Conservation (phyloP, 331 rosid species). For the Malus hybrid region DNA sequence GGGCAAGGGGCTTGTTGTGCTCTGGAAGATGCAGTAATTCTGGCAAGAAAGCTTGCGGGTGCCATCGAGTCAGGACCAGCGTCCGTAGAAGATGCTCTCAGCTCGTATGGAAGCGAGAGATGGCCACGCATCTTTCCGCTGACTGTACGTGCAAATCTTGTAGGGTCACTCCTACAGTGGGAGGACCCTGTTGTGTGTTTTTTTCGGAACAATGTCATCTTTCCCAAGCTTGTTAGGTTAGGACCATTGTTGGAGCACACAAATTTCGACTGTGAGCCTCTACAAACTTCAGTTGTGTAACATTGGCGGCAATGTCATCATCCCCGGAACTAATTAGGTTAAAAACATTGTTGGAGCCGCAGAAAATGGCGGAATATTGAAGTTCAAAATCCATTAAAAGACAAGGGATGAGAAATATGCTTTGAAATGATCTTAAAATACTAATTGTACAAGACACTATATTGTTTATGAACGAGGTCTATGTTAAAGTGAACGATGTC, state of each 20-base stretch:
- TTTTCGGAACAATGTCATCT: slow-evolving; percentile 52
- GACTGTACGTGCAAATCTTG: slow-evolving; percentile 66
- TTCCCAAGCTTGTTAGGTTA: slow-evolving; percentile 67
- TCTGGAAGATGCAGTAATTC: slow-evolving; percentile 82
- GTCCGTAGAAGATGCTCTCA: slow-evolving; percentile 51
- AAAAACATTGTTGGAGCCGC: background rate
- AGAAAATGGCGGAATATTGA: too few species aligned
- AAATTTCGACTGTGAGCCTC: slow-evolving; percentile 45
- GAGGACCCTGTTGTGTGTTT: slow-evolving; percentile 65
- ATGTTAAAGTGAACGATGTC: too few species aligned
- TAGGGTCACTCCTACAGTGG: slow-evolving; percentile 72
- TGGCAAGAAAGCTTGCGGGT: slow-evolving; percentile 58
- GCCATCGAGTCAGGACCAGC: slow-evolving; percentile 43
- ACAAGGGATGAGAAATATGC: background rate
- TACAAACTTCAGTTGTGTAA: slow-evolving; percentile 1
- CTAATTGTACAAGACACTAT: background rate
- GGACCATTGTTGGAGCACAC: slow-evolving; percentile 57
- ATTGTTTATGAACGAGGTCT: background rate
- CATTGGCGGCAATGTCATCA: background rate
- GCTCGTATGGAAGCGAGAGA: slow-evolving; percentile 56
- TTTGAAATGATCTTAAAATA: background rate
- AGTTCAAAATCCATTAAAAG: background rate
- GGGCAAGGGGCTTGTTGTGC: slow-evolving; percentile 97
- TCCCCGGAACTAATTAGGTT: background rate
- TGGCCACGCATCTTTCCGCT: slow-evolving; percentile 76